Evolutionary conservation across 2,329 filamentous ascomycete species (phyloP).

Genomic region (Neopestalotiopsis clavispora): DNA sequence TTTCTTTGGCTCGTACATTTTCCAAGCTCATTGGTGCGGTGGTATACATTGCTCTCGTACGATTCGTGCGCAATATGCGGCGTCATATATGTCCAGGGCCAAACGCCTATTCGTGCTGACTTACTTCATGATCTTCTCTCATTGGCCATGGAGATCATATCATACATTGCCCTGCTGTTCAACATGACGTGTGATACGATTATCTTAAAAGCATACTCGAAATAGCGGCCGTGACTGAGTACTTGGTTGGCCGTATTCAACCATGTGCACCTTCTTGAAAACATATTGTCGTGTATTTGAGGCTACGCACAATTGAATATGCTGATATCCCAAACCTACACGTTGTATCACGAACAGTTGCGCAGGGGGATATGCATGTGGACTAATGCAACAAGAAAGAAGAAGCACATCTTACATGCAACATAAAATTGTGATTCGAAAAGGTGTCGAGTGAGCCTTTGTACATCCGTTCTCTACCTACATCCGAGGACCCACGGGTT

Average conservation of each 20-base stretch:
- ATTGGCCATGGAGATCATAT: background rate
- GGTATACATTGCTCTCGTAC: background rate
- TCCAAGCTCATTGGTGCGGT: background rate
- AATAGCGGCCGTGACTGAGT: background rate
- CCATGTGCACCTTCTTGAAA: too few species aligned
- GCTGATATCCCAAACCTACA: too few species aligned
- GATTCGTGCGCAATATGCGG: background rate
- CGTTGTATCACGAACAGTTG: too few species aligned
- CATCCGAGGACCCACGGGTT: background rate
- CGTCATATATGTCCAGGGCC: background rate
- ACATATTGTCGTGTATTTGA: too few species aligned
- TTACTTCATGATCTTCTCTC: background rate
- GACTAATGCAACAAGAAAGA: too few species aligned
- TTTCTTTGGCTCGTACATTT: background rate
- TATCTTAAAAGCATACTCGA: background rate
- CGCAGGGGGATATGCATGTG: too few species aligned
- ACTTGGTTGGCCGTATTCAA: background rate
- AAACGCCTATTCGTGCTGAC: background rate
- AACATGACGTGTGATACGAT: background rate
- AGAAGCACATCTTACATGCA: too few species aligned
- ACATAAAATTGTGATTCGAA: too few species aligned
- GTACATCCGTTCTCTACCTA: background rate
- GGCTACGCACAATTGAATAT: too few species aligned
- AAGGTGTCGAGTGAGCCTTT: too few species aligned
- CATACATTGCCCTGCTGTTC: background rate